Base-by-base conservation (phyloP, 139 green algal species). In the Chlorella sorokiniana region DNA sequence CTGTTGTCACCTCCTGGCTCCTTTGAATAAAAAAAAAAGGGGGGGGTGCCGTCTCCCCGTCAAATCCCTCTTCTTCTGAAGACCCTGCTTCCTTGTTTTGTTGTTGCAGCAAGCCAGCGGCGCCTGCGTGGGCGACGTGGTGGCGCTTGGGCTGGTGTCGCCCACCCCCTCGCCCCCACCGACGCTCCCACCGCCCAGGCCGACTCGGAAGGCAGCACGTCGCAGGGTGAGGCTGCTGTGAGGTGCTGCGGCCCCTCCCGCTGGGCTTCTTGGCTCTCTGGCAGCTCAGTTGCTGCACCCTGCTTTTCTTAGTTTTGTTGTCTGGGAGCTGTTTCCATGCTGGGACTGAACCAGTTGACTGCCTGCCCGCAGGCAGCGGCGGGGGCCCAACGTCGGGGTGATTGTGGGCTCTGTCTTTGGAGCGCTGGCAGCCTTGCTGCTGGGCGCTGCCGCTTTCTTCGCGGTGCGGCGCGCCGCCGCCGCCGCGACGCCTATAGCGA, bases 371-470 rank as follows among this genome's bases (percentile, higher is more conserved):
- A 79, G 73, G 63, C 25, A 25, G 69, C 11, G 59, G 41, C 20
- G 45, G 63, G 42, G 25, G 52, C 25, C 41, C 40, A 82, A 76
- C 62, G 42, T 81, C 40, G 83, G 77, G 6, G 54, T 69, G 7
- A 87, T 87, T 27, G 54, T 87, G 29, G 83, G 77, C 29, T 35
- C 68, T n/a, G 51, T 83, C 10, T 20, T 87, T 35, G 83, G 37
- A 22, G 42, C 45, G 1, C 20, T 87, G 7, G 68, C 48, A 25
- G 51, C 41, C 41, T 6, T 74, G 20, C 67, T 59, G 20, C 23
- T 86, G 35, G 38, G 52, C 1, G 74, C 74, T 8, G 70, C 83
- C 37, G 48, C 83, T 52, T 74, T 78, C 35, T 40, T 74, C 18
- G 3, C 75, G 14, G 22, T 81, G 8, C n/a, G n/a, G n/a, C n/a